These are phyloP conservation scores for Daldinia concentrica DNA, from an alignment of 495 filamentous ascomycete genomes.

Conservation along the genomic window DNA sequence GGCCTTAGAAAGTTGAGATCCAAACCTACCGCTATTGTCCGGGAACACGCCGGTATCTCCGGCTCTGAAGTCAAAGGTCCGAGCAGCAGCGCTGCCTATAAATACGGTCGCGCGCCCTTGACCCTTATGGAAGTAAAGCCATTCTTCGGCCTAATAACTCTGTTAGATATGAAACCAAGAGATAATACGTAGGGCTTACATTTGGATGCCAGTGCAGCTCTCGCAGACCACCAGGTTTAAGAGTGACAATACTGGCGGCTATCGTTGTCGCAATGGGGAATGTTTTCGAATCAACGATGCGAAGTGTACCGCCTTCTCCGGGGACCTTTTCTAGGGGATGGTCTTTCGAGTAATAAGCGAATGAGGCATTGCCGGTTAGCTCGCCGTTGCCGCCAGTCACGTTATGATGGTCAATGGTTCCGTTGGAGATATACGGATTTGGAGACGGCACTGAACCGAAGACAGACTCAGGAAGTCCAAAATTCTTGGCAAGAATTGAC, in stretches of 20 bases:
- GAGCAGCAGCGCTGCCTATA: slow-evolving; percentile 63
- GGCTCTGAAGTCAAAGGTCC: slow-evolving; percentile 70
- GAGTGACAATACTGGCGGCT: slow-evolving; percentile 66
- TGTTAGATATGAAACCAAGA: slow-evolving; percentile 18
- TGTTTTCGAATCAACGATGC: slow-evolving; percentile 68
- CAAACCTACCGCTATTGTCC: slow-evolving; percentile 62
- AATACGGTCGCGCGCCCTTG: slow-evolving; percentile 68
- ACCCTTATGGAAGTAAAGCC: slow-evolving; percentile 72
- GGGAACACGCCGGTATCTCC: slow-evolving; percentile 74
- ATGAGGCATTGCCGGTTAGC: slow-evolving; percentile 64
- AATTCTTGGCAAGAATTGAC: slow-evolving; percentile 71
- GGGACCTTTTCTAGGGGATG: slow-evolving; percentile 62
- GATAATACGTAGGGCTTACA: slow-evolving; percentile 48
- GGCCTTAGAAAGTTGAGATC: not conserved
- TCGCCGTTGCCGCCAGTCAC: slow-evolving; percentile 59
- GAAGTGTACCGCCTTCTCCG: slow-evolving; percentile 65
- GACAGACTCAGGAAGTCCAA: slow-evolving; percentile 63
- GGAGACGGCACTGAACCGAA: slow-evolving; percentile 66
- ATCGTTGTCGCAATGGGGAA: slow-evolving; percentile 69
- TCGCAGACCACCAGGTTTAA: slow-evolving; percentile 67
- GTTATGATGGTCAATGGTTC: slow-evolving; percentile 58
- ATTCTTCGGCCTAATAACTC: slow-evolving; percentile 64
- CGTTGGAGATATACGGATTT: slow-evolving; percentile 69
- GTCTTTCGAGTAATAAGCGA: slow-evolving; percentile 64
- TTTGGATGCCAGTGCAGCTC: slow-evolving; percentile 78